These are phyloP conservation scores for Apophysomyces trapeziformis DNA, from an alignment of 371 early-diverging fungal species.

Conservation along the genomic window DNA sequence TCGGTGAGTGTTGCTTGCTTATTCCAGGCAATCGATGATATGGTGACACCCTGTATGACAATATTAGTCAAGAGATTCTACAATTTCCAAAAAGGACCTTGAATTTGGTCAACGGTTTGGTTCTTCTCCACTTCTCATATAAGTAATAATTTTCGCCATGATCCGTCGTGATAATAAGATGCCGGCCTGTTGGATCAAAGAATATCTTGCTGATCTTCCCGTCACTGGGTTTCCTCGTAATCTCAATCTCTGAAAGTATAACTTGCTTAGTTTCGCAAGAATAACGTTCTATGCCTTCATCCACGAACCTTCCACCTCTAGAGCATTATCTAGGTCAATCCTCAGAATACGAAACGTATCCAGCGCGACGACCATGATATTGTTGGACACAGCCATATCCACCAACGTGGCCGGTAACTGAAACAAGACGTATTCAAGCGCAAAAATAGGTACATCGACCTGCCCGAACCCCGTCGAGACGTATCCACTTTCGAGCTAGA, in stretches of 20 bases:
- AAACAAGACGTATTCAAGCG: slow-evolving; percentile 83
- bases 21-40: slow-evolving; percentile 92
- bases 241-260: slow-evolving; percentile 69
- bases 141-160: slow-evolving; percentile 90
- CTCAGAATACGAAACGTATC: slow-evolving; percentile 67
- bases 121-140: slow-evolving; percentile 76
- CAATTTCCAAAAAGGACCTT: slow-evolving; percentile 42
- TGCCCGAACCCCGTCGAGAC: slow-evolving; percentile 52
- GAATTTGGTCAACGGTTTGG: slow-evolving; percentile 67
- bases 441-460: slow-evolving; percentile 67
- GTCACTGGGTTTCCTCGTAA: slow-evolving; percentile 66
- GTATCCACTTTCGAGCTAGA: slow-evolving; percentile 60
- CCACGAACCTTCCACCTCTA: slow-evolving; percentile 31
- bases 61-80: too few species aligned
- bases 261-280: background rate
- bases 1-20: slow-evolving; percentile 57
- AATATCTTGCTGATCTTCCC: slow-evolving; percentile 74
- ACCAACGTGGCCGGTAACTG: slow-evolving; percentile 71
- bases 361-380: slow-evolving; percentile 75
- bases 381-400: slow-evolving; percentile 79
- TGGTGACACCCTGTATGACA: slow-evolving; percentile 64
- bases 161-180: slow-evolving; percentile 82
- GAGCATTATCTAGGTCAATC: slow-evolving; percentile 65
- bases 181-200: slow-evolving; percentile 87
- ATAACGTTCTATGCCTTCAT: too few species aligned